Conservation (phyloP, 441 rosid genomes). For the Erysimum cheiri region DNA sequence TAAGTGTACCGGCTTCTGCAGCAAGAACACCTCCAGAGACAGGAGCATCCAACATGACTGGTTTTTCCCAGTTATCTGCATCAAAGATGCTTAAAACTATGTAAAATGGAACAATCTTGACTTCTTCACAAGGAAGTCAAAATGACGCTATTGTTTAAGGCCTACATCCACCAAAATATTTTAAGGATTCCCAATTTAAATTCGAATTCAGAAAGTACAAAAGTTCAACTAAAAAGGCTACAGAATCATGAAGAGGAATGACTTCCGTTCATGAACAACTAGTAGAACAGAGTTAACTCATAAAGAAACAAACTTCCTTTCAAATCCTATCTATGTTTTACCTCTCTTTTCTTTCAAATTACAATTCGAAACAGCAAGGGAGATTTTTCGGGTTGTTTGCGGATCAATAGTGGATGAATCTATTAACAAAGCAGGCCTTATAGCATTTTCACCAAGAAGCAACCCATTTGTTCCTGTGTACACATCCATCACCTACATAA, state of each 20-base stretch:
- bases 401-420: slow-evolving; percentile 96
- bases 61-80: slow-evolving; percentile 64
- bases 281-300: background rate
- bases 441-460: slow-evolving; percentile 62
- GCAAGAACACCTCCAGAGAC: slow-evolving; percentile 96
- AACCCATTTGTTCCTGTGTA: slow-evolving; percentile 80
- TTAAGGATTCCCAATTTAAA: background rate
- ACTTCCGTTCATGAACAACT: background rate
- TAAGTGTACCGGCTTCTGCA: slow-evolving; percentile 80
- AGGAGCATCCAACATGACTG: slow-evolving; percentile 95
- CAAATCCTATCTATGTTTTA: slow-evolving; percentile 31
- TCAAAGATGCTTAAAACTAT: slow-evolving; percentile 18
- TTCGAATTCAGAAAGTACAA: background rate
- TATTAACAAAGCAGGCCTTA: slow-evolving; percentile 73
- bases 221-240: background rate
- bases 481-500: slow-evolving; percentile 78
- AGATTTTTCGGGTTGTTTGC: slow-evolving; percentile 76
- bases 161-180: background rate
- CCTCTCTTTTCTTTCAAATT: slow-evolving; percentile 64
- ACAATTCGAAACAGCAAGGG: slow-evolving; percentile 62
- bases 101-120: slow-evolving; percentile 6
- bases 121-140: slow-evolving; percentile 10
- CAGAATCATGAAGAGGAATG: background rate
- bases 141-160: background rate
- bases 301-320: background rate